Conservation (phyloP, 352 stramenopile species). For the Thraustotheca clavata region DNA sequence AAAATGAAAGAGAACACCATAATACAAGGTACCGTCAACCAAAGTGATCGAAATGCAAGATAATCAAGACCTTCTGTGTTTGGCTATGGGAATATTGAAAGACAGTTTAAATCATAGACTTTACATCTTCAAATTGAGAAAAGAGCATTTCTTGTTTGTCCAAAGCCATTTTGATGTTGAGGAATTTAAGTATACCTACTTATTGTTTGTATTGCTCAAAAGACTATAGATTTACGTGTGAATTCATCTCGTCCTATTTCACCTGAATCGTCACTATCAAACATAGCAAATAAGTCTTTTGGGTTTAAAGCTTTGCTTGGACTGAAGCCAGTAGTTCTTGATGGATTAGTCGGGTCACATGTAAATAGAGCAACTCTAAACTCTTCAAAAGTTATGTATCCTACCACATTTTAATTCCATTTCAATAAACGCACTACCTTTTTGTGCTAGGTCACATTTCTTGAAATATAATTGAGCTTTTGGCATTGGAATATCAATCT, state of each 20-base stretch:
- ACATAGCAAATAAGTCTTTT: constrained; percentile 79
- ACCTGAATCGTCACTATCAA: constrained; percentile 60
- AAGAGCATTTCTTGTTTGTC: constrained; percentile 63
- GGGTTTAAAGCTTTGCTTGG: constrained; percentile 56
- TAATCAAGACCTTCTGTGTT: constrained; percentile 14
- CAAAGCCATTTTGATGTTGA: constrained; percentile 51
- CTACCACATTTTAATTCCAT: constrained; percentile 25
- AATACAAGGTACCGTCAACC: constrained; percentile 17
- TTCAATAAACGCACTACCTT: not conserved
- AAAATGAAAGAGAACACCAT: constrained; percentile 62
- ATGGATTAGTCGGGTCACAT: constrained; percentile 71
- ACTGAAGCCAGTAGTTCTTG: constrained; percentile 52
- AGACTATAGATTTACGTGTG: constrained; percentile 4
- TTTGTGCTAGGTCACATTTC: constrained; percentile 49
- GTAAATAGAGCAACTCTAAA: constrained; percentile 69
- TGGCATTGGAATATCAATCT: constrained; percentile 48
- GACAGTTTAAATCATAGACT: not conserved
- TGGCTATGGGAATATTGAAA: not conserved
- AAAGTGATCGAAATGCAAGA: constrained; percentile 20
- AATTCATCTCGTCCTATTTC: constrained; percentile 58
- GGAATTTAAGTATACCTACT: constrained; percentile 52
- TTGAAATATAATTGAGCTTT: constrained; percentile 75
- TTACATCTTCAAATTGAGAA: constrained; percentile 56
- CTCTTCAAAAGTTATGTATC: constrained; percentile 71
- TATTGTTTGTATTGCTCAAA: not conserved